Evolutionary conservation across 2,329 filamentous ascomycete genomes (phyloP).

Genomic region (Sodiomyces alkalinus): DNA sequence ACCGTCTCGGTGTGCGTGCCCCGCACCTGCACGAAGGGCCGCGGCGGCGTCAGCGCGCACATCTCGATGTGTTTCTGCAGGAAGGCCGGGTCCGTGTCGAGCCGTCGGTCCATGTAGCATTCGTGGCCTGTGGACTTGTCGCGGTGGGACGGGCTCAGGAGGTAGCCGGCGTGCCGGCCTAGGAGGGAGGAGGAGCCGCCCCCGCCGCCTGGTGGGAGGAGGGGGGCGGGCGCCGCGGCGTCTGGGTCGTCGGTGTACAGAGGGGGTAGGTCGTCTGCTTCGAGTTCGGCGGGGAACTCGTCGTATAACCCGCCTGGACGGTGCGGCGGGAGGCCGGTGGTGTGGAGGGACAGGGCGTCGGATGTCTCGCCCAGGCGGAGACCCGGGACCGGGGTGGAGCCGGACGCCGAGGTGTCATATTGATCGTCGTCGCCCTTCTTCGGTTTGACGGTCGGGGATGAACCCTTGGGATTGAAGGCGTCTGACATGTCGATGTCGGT

Average conservation of each 20-base stretch:
- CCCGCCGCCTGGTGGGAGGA: constrained; percentile 8
- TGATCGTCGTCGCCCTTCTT: constrained; percentile 3
- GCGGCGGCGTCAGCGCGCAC: constrained; percentile 32
- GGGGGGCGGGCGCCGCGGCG: constrained; percentile 9
- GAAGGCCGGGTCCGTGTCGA: constrained; percentile 27
- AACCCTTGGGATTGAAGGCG: constrained; percentile 7
- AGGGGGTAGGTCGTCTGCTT: constrained; percentile 26
- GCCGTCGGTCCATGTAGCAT: constrained; percentile 26
- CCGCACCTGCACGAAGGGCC: constrained; percentile 33
- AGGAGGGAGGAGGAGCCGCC: constrained; percentile 11
- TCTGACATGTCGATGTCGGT: constrained; percentile 9
- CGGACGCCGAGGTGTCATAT: too few species aligned
- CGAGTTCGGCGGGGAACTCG: constrained; percentile 19
- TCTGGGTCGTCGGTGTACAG: constrained; percentile 24
- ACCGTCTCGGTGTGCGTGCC: constrained; percentile 36
- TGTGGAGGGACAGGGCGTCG: constrained; percentile 13
- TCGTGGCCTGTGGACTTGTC: constrained; percentile 19
- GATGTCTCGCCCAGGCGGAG: constrained; percentile 12
- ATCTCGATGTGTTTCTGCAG: constrained; percentile 28
- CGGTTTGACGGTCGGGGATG: constrained; percentile 2
- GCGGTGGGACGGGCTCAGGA: constrained; percentile 13
- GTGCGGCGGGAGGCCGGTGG: constrained; percentile 10
- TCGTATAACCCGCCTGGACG: constrained; percentile 22
- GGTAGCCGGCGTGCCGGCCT: too few species aligned
- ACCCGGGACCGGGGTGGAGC: constrained; percentile 1